phyloP scores from a whole-genome alignment of 768 basidiomycete species.

The Cantharellus cinnabarinus region DNA sequence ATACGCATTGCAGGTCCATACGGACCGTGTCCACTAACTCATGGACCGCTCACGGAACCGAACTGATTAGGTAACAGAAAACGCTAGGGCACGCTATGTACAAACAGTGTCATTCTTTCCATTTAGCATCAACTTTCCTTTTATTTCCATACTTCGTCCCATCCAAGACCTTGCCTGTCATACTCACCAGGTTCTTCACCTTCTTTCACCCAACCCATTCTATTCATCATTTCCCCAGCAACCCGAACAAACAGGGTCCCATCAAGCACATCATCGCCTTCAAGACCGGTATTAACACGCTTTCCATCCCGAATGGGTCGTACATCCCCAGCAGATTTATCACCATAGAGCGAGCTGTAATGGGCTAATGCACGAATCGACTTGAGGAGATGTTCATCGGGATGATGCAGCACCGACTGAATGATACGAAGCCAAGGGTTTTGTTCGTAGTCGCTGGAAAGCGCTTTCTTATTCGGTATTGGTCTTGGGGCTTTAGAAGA shows the following conservation, averaged over 20 bases:
- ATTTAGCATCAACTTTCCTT: too few relatives aligned
- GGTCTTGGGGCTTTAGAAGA: too few relatives aligned
- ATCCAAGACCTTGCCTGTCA: constrained; percentile 15
- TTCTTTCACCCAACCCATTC: constrained; percentile 23
- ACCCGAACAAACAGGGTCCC: constrained; percentile 42
- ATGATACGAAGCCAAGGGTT: constrained; percentile 5
- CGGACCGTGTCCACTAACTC: too few relatives aligned
- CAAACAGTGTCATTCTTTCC: too few relatives aligned
- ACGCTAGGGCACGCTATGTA: too few relatives aligned
- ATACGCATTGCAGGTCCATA: too few relatives aligned
- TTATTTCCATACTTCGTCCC: constrained; percentile 5
- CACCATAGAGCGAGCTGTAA: constrained; percentile 1
- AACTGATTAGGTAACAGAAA: too few relatives aligned
- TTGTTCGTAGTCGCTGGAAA: neutral
- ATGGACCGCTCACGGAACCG: too few relatives aligned
- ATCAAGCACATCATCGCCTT: constrained; percentile 33
- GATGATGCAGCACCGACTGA: constrained; percentile 1
- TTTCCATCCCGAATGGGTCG: constrained; percentile 3
- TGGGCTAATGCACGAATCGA: constrained; percentile 1
- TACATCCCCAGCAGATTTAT: neutral
- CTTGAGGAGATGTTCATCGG: constrained; percentile 7
- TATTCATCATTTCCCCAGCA: constrained; percentile 30
- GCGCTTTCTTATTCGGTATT: neutral
- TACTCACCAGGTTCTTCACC: constrained; percentile 16
- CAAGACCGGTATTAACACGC: constrained; percentile 14